Percentiles rank a stretch among this genome's conserved stretches.
phyloP scores from a whole-genome alignment of 371 early-diverging fungal genomes.

The Chytridium lagenaria region DNA sequence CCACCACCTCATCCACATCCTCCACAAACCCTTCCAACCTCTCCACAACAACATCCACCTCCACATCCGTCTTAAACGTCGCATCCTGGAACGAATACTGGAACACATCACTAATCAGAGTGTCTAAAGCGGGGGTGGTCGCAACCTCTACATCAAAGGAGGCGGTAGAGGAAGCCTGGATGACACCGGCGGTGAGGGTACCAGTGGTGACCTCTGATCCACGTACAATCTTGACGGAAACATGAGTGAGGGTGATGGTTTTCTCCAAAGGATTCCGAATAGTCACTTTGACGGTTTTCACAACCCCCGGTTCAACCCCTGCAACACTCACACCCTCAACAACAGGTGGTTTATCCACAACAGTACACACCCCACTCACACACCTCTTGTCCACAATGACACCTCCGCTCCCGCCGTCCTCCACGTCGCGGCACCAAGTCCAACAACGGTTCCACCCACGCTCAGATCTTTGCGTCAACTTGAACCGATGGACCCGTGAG shows the following conservation, averaged over 20 bases:
- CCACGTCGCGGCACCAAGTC: too few relatives aligned
- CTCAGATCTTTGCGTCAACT: too few relatives aligned
- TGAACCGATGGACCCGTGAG: too few relatives aligned
- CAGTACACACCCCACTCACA: neutral
- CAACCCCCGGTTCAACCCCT: neutral
- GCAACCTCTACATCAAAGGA: neutral
- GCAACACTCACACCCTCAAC: neutral
- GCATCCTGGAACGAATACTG: too few relatives aligned
- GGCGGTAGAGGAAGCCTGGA: neutral
- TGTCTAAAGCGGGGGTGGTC: neutral
- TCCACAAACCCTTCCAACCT: neutral
- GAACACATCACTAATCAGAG: too few relatives aligned
- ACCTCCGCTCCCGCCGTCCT: too few relatives aligned
- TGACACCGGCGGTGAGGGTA: neutral
- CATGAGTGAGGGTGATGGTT: neutral
- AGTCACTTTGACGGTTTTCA: neutral
- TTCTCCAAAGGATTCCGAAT: neutral
- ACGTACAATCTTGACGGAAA: neutral
- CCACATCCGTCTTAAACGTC: neutral
- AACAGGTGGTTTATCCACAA: neutral
- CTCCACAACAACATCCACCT: neutral
- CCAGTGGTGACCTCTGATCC: neutral
- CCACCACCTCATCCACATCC: neutral
- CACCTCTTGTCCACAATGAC: too few relatives aligned
- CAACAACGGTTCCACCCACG: too few relatives aligned